Evolutionary conservation across 2,329 filamentous ascomycete species (phyloP).

Genomic region (Claviceps capensis): DNA sequence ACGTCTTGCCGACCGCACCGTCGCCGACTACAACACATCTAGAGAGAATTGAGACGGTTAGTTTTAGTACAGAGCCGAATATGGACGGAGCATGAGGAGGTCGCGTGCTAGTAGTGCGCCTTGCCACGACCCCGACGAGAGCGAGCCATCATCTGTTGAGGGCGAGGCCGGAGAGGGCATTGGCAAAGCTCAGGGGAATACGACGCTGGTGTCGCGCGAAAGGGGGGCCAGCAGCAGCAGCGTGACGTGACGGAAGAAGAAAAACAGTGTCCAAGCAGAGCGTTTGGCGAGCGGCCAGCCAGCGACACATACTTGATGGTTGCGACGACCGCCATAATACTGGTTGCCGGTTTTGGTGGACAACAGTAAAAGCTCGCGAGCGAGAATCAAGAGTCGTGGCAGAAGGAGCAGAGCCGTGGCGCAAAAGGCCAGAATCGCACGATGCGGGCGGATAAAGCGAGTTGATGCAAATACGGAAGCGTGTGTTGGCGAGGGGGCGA

Average conservation of each 20-base stretch:
- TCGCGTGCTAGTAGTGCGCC: neutral
- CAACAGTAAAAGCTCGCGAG: neutral
- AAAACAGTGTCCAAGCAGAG: neutral
- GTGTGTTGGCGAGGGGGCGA: neutral
- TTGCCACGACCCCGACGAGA: neutral
- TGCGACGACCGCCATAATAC: slow-evolving; percentile 45
- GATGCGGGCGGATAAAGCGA: neutral
- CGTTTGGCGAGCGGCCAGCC: slow-evolving; percentile 2
- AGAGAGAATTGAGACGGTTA: neutral
- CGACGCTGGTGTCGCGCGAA: neutral
- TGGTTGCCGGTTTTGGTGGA: slow-evolving; percentile 12
- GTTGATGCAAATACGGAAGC: slow-evolving; percentile 1
- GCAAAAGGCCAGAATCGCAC: slow-evolving; percentile 3
- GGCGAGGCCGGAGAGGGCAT: neutral
- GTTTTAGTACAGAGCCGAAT: neutral
- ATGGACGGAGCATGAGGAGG: neutral
- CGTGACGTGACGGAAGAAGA: slow-evolving; percentile 5
- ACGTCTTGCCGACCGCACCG: slow-evolving; percentile 98
- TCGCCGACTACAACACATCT: slow-evolving; percentile 99
- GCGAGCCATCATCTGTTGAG: neutral
- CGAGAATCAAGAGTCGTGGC: neutral
- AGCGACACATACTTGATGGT: slow-evolving; percentile 44
- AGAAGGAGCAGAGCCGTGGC: slow-evolving; percentile 1
- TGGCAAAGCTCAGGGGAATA: neutral
- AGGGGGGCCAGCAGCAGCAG: slow-evolving; percentile 6